phyloP scores from a whole-genome alignment of 441 rosid species.

The Syzygium syzygioides region DNA sequence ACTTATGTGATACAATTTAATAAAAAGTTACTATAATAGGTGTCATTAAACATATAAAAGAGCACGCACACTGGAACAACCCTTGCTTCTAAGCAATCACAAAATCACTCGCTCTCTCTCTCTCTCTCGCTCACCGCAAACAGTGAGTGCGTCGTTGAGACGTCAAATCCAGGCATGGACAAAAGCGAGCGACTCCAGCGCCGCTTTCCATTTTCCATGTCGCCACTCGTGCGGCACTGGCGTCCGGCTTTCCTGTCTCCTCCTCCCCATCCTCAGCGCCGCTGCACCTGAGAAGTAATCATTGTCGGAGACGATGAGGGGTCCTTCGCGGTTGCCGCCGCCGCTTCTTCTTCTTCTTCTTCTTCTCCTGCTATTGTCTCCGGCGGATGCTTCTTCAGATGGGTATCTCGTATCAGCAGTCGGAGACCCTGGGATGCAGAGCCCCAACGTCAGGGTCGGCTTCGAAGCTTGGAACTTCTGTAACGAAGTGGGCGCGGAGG shows the following conservation, averaged over 20 bases:
- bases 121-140: neutral
- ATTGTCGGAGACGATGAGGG: neutral
- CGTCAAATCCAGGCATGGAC: neutral
- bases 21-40: too few species aligned
- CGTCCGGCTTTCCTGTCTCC: neutral
- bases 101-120: neutral
- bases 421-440: conserved; percentile 69
- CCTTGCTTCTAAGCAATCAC: neutral
- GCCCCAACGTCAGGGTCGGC: conserved; percentile 46
- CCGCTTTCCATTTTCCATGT: neutral
- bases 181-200: neutral
- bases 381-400: neutral
- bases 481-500: conserved; percentile 71
- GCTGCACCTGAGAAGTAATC: neutral
- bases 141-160: neutral
- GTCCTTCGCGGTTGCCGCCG: neutral
- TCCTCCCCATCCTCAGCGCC: neutral
- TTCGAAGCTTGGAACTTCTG: conserved; percentile 79
- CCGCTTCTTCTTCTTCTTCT: neutral
- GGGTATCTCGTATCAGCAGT: conserved; percentile 28
- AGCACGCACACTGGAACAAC: too few species aligned
- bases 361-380: neutral
- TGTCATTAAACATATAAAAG: too few species aligned
- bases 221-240: neutral
- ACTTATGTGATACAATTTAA: too few species aligned